Percentiles rank a stretch among this genome's conserved stretches.
Evolutionary conservation across 805 yeast species (phyloP).

Genomic region (Kazachstania viticola): DNA sequence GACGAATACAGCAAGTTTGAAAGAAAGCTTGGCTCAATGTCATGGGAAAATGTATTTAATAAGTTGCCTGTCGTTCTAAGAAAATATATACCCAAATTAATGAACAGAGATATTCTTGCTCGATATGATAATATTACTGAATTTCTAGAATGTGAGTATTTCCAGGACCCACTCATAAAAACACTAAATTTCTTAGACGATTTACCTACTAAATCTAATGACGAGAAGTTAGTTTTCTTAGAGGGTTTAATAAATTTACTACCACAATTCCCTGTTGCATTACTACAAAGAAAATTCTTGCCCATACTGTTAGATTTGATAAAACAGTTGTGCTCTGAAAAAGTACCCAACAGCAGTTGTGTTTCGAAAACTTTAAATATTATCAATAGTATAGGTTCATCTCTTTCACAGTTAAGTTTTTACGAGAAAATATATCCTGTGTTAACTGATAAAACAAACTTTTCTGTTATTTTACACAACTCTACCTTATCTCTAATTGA

Average conservation of each 20-base stretch:
- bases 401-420: slow-evolving; percentile 67
- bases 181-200: slow-evolving; percentile 76
- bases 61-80: slow-evolving; percentile 50
- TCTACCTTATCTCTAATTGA: slow-evolving; percentile 33
- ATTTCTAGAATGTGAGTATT: slow-evolving; percentile 60
- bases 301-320: slow-evolving; percentile 52
- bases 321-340: slow-evolving; percentile 24
- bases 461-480: slow-evolving; percentile 12
- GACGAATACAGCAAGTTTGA: slow-evolving; percentile 41
- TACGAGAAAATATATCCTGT: slow-evolving; percentile 52
- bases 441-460: slow-evolving; percentile 10
- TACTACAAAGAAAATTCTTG: slow-evolving; percentile 57
- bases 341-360: slow-evolving; percentile 34
- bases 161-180: slow-evolving; percentile 73
- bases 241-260: slow-evolving; percentile 46
- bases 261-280: slow-evolving; percentile 45
- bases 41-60: slow-evolving; percentile 33
- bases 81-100: slow-evolving; percentile 35
- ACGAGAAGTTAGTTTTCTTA: slow-evolving; percentile 60
- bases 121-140: slow-evolving; percentile 40
- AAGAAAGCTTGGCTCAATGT: slow-evolving; percentile 31
- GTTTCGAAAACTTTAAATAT: slow-evolving; percentile 32
- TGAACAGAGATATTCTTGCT: slow-evolving; percentile 44
- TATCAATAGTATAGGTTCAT: slow-evolving; percentile 49
- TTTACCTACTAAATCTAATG: slow-evolving; percentile 56